Conservation (phyloP, 1,139 yeast species). For the Spencermartinsiella ligniputridi region DNA sequence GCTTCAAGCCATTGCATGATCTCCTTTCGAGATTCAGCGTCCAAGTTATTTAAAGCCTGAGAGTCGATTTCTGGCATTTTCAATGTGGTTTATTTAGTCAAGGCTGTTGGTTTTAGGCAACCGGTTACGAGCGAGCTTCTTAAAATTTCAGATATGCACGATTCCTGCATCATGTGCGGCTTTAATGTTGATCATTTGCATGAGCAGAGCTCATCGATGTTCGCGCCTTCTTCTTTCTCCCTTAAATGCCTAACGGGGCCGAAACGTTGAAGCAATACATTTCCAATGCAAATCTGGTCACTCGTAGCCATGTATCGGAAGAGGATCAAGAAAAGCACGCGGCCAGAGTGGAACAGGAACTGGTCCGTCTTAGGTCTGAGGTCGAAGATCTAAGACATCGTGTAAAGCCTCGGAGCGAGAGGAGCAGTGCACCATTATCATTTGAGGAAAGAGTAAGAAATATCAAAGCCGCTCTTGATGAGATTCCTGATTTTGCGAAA, state of each 20-base stretch:
- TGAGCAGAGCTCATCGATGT: too few species aligned
- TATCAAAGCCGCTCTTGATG: constrained; percentile 3
- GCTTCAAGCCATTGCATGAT: constrained; percentile 71
- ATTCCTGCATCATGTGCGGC: too few species aligned
- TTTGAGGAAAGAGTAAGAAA: neutral
- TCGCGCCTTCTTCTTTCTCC: too few species aligned
- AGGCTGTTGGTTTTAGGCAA: too few species aligned
- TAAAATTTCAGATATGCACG: too few species aligned
- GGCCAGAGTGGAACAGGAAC: constrained; percentile 5
- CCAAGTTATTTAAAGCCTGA: constrained; percentile 58
- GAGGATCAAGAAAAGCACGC: neutral
- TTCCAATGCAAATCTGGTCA: neutral
- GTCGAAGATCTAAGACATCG: constrained; percentile 4
- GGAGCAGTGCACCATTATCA: neutral
- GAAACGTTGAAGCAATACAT: neutral
- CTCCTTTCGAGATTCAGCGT: constrained; percentile 68
- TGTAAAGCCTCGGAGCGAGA: neutral
- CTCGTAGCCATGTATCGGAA: neutral
- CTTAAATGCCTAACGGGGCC: neutral
- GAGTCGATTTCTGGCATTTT: constrained; percentile 60
- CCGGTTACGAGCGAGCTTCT: too few species aligned
- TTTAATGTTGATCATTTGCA: too few species aligned
- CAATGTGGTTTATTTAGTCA: too few species aligned
- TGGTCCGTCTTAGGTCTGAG: constrained; percentile 6
- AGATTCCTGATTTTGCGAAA: constrained; percentile 2